Base-by-base conservation (phyloP, 2,329 filamentous ascomycete genomes). In the Aciculosporium take region DNA sequence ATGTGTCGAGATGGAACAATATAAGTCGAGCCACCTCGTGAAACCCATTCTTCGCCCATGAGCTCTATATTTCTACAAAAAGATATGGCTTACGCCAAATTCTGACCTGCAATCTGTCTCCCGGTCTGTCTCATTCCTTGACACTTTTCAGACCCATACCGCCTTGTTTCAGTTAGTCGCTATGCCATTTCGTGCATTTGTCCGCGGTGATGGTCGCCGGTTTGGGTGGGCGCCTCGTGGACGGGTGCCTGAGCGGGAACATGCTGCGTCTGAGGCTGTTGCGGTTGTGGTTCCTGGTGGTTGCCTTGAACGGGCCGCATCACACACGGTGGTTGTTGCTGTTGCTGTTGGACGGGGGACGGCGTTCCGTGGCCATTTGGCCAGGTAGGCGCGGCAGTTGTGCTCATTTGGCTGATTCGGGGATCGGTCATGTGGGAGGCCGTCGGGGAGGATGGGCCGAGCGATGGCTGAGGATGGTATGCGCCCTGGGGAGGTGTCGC, bases 151-250 rank as follows among this genome's bases (percentile, higher is more conserved):
- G n/a, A n/a, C n/a, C n/a, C n/a, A n/a, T n/a, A n/a, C n/a, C n/a
- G n/a, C n/a, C n/a, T n/a, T n/a, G n/a, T n/a, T 17, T 30, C 1
- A 9, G 17, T 12, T 15, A 4, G 15, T 5, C 15, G 13, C 36
- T 39, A 46, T 6, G 21, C 54, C 49, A 68, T 45, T 54, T 68
- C 65, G 33, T 66, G 62, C 43, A 66, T 60, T 41, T 65, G 51
- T 2, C 63, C 62, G 7, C 48, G 57, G 40, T 63, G 60, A 35
- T 61, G 51, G 8, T 62, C 60, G 10, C 58, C 52, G 4, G 47
- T 51, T 15, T 57, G 56, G 1, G 56, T 55, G 20, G 59, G 57
- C 1, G 61, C 63, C 51, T 68, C 65, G 43, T 66, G 54, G 3
- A 37, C 27, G 5, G n/a, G 13, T 24, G 12, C 27, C 31, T 39